Base-by-base conservation (phyloP, 768 basidiomycete genomes). In the Russula dissimulans region DNA sequence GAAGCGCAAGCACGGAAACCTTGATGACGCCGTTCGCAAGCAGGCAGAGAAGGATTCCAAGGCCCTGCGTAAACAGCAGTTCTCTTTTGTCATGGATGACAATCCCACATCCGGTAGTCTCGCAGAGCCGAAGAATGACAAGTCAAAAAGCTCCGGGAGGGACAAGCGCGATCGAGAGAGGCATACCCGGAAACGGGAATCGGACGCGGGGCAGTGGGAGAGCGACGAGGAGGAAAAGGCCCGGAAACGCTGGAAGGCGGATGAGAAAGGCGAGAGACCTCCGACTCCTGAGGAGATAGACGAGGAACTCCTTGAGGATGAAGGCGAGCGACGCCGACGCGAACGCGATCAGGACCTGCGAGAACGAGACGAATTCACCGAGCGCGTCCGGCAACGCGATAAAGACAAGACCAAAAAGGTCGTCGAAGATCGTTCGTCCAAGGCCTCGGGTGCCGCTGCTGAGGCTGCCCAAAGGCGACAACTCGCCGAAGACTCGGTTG, bases 311-410 rank as follows among this genome's bases (percentile, higher is more conserved):
- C 73, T 72, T 47, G 89, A 95, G 71, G 93, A 91, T 57, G 85
- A 88, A 66, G 86, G 84, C 0, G 74, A 72, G 29, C 78, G 86
- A 51, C 81, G 69, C 66, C 93, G 92, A 73, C 75, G 82, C 41
- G 87, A 95, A 68, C 79, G 91, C 26, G 57, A 84, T 49, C 82
- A 87, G 68, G 97, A 99, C 66, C 61, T 90, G 18, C 78, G 81
- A 63, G 95, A 97, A 62, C 79, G 97, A 61, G 97, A 99, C 71
- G 95, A 86, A 15, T 97, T 99, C 66, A 88, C 95, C 5, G 87
- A 91, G 62, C 86, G 97, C 4, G 81, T 99, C 63, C 82, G 80
- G 69, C 80, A 85, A 56, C 84, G 87, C 48, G 95, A 99, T 72
- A 78, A 79, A 66, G 88, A 92, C 70, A 83, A 79, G 71, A 90